Evolutionary conservation across 78 protist species (phyloP), one percentile per base, ranked within the genome.

Genomic region (Dictyostelium brefeldianum): DNA sequence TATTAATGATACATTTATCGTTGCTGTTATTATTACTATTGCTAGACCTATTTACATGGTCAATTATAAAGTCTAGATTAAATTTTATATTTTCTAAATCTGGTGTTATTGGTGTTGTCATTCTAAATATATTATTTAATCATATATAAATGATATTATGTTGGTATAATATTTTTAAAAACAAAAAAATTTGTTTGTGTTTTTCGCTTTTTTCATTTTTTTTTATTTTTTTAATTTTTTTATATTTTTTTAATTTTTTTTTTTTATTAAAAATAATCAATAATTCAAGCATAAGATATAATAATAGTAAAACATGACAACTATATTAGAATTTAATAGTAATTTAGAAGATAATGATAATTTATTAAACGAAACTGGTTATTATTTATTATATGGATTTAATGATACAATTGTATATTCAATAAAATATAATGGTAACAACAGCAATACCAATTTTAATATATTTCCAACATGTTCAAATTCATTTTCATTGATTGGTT

Each of bases 291-390:
- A 59, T 27, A 36, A 36, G 43, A 36, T 36, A 1, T 36, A 36
- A 36, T 36, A 36, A 36, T 36, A 36, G 43, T 36, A 36, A 36
- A 3, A 36, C n/a, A 20, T 56, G 31, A 20, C 25, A 29, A 6
- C 69, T 22, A 59, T 59, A 9, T 25, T 65, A 14, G 47, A 65
- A 65, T 65, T 11, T 48, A 74, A 74, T 48, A 14, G 48, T 20
- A 25, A 74, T 41, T 27, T 74, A 4, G 80, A 74, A 74, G 59
- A 74, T 43, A n/a, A 78, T 78, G 83, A 78, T 54, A 22, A 18
- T 17, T 18, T 50, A 54, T 54, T 78, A 31, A 78, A 54, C 27
- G 71, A 78, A 25, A 7, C 2, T 25, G 64, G 70, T 5, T 27
- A 78, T 31, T 78, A 78, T 78, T 14, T 53, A 7, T 31, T 78